Conservation (phyloP, 345 rosid species). For the Abelmoschus esculentus region DNA sequence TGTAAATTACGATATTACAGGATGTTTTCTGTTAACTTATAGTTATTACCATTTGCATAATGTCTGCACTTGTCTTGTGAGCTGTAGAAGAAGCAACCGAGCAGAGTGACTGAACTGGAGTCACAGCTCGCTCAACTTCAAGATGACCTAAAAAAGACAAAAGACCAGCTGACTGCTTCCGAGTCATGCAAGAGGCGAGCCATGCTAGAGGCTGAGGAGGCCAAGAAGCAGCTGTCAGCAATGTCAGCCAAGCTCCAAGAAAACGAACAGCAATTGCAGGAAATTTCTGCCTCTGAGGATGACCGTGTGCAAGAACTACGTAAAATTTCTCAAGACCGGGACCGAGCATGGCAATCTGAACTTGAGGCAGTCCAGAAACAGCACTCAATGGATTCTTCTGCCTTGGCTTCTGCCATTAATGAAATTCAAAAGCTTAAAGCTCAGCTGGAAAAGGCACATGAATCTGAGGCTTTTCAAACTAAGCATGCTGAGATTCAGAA, state of each 20-base stretch:
- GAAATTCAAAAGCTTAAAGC: slow-evolving; percentile 86
- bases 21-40: background rate
- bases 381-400: slow-evolving; percentile 73
- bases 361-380: slow-evolving; percentile 96
- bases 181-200: slow-evolving; percentile 69
- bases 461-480: slow-evolving; percentile 53
- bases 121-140: slow-evolving; percentile 65
- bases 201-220: slow-evolving; percentile 69
- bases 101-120: slow-evolving; percentile 51
- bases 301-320: slow-evolving; percentile 76
- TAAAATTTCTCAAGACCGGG: slow-evolving; percentile 78
- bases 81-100: slow-evolving; percentile 52
- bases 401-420: slow-evolving; percentile 70
- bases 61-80: slow-evolving; percentile 15
- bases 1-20: background rate
- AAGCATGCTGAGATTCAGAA: slow-evolving; percentile 51
- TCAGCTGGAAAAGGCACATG: slow-evolving; percentile 56
- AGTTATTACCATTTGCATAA: slow-evolving; percentile 7
- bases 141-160: slow-evolving; percentile 76
- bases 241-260: slow-evolving; percentile 58
- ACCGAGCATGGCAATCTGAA: slow-evolving; percentile 92
- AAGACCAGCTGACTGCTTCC: slow-evolving; percentile 59
- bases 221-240: slow-evolving; percentile 46
- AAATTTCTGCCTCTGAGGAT: slow-evolving; percentile 79
- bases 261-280: slow-evolving; percentile 55